A percentile compares a stretch with the other conserved stretches of the same genome.
phyloP scores from a whole-genome alignment of 2,329 filamentous ascomycete genomes.

The Colletotrichum musae region DNA sequence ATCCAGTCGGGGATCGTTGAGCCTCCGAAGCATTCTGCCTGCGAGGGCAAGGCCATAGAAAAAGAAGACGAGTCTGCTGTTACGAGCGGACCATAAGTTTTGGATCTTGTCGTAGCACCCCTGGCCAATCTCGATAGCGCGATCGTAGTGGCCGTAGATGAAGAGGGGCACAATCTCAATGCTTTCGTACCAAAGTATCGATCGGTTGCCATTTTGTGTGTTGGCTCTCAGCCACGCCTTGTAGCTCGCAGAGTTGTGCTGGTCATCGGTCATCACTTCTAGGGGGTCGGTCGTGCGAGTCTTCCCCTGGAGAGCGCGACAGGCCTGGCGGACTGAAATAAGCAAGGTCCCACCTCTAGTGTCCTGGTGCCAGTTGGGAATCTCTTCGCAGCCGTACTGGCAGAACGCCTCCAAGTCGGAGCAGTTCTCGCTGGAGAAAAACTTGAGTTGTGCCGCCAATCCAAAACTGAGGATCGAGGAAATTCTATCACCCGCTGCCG shows the following conservation, averaged over 20 bases:
- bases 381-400: constrained; percentile 80
- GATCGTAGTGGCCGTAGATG: constrained; percentile 74
- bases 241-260: constrained; percentile 72
- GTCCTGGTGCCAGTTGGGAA: constrained; percentile 80
- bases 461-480: constrained; percentile 81
- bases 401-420: constrained; percentile 80
- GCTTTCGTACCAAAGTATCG: constrained; percentile 78
- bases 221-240: constrained; percentile 70
- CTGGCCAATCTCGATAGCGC: constrained; percentile 70
- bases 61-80: constrained; percentile 70
- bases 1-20: constrained; percentile 62
- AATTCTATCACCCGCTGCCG: constrained; percentile 78
- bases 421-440: constrained; percentile 79
- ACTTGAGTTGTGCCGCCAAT: constrained; percentile 74
- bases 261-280: constrained; percentile 76
- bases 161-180: constrained; percentile 75
- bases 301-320: constrained; percentile 81
- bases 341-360: constrained; percentile 80
- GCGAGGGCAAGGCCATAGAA: constrained; percentile 73
- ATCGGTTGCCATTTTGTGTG: constrained; percentile 72
- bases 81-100: constrained; percentile 72
- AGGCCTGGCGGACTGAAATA: constrained; percentile 75
- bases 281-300: constrained; percentile 67
- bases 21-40: constrained; percentile 64
- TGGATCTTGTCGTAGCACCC: constrained; percentile 62